These are phyloP conservation scores for Hyaloscypha variabilis DNA, from an alignment of 495 filamentous ascomycete genomes.

Conservation along the genomic window DNA sequence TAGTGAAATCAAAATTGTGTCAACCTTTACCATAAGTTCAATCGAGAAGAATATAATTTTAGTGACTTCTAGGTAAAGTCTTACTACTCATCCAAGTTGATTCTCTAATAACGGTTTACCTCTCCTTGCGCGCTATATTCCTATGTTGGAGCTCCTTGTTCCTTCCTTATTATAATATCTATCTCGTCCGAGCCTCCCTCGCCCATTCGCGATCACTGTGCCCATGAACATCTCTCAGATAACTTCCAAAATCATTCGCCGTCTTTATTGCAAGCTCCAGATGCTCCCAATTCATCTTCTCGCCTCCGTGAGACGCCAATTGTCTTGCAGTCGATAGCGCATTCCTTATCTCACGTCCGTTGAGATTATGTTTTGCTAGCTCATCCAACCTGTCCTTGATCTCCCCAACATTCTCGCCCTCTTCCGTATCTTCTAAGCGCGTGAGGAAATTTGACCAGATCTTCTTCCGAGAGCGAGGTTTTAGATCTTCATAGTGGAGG, in stretches of 20 bases:
- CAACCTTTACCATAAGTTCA: background rate
- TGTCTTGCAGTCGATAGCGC: constrained; percentile 36
- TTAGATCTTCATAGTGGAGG: constrained; percentile 58
- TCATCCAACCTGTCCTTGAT: constrained; percentile 19
- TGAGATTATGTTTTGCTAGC: constrained; percentile 34
- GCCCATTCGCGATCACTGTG: constrained; percentile 16
- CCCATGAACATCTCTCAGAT: constrained; percentile 18
- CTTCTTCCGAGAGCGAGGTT: constrained; percentile 67
- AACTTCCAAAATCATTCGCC: constrained; percentile 11
- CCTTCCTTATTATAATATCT: too few species aligned
- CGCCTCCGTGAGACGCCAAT: constrained; percentile 15
- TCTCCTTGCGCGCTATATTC: too few species aligned
- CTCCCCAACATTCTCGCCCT: constrained; percentile 34
- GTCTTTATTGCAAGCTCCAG: constrained; percentile 3
- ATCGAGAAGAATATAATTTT: background rate
- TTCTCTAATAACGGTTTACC: too few species aligned
- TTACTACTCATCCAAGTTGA: too few species aligned
- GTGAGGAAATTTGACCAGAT: constrained; percentile 82
- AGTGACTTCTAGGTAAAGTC: background rate
- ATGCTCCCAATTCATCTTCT: constrained; percentile 10
- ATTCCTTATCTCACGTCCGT: constrained; percentile 44
- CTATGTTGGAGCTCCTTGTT: too few species aligned
- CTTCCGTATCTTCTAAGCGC: constrained; percentile 26
- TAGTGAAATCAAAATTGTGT: background rate
- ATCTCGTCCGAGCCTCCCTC: background rate